phyloP scores from a whole-genome alignment of 2,329 filamentous ascomycete species.

The Chrysosporium queenslandicum region DNA sequence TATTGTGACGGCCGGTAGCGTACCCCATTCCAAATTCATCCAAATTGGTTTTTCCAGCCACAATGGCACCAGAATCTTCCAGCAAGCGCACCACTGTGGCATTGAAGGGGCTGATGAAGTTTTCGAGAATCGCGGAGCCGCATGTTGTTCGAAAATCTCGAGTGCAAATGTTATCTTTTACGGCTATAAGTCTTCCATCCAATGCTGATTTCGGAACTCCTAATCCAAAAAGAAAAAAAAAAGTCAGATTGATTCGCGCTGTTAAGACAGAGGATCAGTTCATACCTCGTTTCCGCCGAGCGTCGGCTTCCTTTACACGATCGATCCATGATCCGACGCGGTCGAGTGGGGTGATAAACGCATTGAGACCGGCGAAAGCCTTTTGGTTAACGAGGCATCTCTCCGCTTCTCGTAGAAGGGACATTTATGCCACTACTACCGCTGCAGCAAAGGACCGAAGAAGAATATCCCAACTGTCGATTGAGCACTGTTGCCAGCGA shows the following conservation, averaged over 20 bases:
- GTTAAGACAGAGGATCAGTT: neutral
- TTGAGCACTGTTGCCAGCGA: neutral
- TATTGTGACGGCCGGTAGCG: neutral
- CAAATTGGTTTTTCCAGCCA: constrained; percentile 79
- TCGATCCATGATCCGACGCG: constrained; percentile 29
- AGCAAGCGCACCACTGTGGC: constrained; percentile 69
- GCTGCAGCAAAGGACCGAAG: neutral
- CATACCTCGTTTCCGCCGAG: constrained; percentile 29
- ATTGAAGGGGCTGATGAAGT: constrained; percentile 65
- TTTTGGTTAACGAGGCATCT: constrained; percentile 35
- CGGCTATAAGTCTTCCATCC: constrained; percentile 45
- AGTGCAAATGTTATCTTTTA: constrained; percentile 72
- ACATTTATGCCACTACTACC: constrained; percentile 30
- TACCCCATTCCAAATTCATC: constrained; percentile 91
- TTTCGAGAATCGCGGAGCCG: constrained; percentile 62
- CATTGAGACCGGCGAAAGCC: constrained; percentile 29
- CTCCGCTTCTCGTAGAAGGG: constrained; percentile 37
- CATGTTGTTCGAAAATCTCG: constrained; percentile 64
- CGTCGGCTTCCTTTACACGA: constrained; percentile 31
- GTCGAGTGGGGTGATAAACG: constrained; percentile 33
- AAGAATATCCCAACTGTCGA: neutral
- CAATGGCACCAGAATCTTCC: constrained; percentile 49
- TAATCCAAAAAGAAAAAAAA: constrained; percentile 13
- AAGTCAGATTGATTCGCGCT: neutral
- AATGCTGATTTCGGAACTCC: constrained; percentile 30